Evolutionary conservation across 1,284 basidiomycete species (phyloP).

Genomic region (Cerrena zonata): DNA sequence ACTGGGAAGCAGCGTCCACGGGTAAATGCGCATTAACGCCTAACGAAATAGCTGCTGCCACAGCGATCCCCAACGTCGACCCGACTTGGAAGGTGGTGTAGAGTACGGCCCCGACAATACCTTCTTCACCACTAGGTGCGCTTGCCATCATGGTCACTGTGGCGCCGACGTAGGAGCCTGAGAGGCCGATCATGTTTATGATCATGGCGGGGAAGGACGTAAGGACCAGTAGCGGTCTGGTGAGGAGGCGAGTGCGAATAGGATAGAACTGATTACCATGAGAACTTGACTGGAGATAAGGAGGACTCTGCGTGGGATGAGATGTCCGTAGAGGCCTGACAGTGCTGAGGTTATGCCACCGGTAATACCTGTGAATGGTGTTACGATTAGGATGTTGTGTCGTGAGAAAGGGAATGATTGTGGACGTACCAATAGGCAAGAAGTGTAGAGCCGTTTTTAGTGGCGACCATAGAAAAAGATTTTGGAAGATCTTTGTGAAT

Average conservation of each 20-base stretch:
- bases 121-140: conserved; percentile 10
- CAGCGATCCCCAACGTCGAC: conserved; percentile 9
- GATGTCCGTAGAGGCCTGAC: conserved; percentile 8
- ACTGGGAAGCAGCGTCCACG: background rate
- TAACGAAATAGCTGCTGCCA: conserved; percentile 6
- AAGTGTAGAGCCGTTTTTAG: conserved; percentile 8
- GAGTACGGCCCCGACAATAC: conserved; percentile 12
- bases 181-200: conserved; percentile 9
- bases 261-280: conserved; percentile 6
- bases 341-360: conserved; percentile 6
- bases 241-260: conserved; percentile 8
- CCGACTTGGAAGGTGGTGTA: conserved; percentile 13
- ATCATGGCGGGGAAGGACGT: conserved; percentile 12
- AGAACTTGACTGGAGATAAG: conserved; percentile 7
- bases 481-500: conserved; percentile 10
- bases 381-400: background rate
- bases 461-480: conserved; percentile 10
- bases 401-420: background rate
- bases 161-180: conserved; percentile 8
- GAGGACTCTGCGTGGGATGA: conserved; percentile 9
- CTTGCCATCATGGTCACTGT: conserved; percentile 10
- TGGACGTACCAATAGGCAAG: conserved; percentile 8
- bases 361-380: conserved; percentile 3
- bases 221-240: conserved; percentile 10
- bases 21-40: conserved; percentile 4